phyloP scores from a whole-genome alignment of 1,139 yeast genomes.

The Trichomonascaceae sp. region DNA sequence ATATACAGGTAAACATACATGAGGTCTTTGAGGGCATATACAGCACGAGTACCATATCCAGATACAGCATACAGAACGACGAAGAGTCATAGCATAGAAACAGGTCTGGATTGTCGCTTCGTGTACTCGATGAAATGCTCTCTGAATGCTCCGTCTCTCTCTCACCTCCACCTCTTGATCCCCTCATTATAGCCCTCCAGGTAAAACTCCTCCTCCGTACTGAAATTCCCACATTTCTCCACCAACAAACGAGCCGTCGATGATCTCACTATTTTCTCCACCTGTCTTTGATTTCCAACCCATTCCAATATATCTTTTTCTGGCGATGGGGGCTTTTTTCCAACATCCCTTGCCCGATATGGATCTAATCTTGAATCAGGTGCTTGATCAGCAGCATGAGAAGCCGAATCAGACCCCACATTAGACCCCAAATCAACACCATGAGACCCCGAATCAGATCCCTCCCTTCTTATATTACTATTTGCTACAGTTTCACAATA shows the following conservation, averaged over 20 bases:
- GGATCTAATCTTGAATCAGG: constrained; percentile 33
- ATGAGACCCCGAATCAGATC: neutral
- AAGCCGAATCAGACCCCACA: neutral
- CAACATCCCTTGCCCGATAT: constrained; percentile 29
- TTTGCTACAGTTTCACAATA: constrained; percentile 28
- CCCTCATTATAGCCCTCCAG: constrained; percentile 1
- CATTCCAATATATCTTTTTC: constrained; percentile 23
- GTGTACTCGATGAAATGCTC: too few species aligned
- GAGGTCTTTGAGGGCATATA: too few species aligned
- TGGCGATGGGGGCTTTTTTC: constrained; percentile 14
- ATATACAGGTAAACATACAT: too few species aligned
- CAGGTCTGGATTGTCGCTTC: too few species aligned
- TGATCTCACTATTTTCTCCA: constrained; percentile 33
- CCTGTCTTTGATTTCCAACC: constrained; percentile 26
- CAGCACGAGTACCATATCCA: too few species aligned
- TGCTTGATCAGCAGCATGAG: neutral
- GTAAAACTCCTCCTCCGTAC: constrained; percentile 3
- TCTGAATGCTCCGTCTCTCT: too few species aligned
- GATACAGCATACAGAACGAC: too few species aligned
- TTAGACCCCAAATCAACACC: neutral
- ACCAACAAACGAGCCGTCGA: constrained; percentile 22
- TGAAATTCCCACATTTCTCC: constrained; percentile 24
- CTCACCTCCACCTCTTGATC: neutral
- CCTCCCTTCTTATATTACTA: constrained; percentile 7
- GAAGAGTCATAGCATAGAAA: too few species aligned